Conservation (phyloP, 495 filamentous ascomycete genomes). For the Pseudomonodictys pantanalensis region DNA sequence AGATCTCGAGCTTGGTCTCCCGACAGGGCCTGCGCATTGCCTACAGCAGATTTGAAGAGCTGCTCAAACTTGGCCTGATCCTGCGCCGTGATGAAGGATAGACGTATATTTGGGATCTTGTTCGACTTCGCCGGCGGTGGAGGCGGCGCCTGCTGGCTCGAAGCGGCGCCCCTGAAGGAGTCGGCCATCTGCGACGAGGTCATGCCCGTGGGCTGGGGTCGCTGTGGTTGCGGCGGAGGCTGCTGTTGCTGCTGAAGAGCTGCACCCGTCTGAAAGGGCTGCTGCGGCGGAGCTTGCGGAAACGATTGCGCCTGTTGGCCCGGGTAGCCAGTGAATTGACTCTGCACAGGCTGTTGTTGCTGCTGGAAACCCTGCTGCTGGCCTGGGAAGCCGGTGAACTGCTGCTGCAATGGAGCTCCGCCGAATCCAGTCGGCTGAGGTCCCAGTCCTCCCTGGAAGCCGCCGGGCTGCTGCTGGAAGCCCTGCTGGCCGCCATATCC, state of each 20-base stretch:
- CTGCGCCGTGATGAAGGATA: conserved; percentile 92
- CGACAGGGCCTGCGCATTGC: conserved; percentile 80
- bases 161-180: conserved; percentile 61
- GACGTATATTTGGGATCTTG: conserved; percentile 90
- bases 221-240: conserved; percentile 44
- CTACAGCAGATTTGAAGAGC: conserved; percentile 92
- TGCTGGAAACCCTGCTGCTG: conserved; percentile 47
- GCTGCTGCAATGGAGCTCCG: conserved; percentile 56
- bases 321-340: conserved; percentile 56
- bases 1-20: conserved; percentile 89
- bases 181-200: conserved; percentile 82
- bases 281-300: conserved; percentile 51
- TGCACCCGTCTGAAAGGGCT: conserved; percentile 36
- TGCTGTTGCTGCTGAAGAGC: conserved; percentile 48
- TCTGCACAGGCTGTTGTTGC: conserved; percentile 50
- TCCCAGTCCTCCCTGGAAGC: conserved; percentile 46
- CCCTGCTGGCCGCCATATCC: conserved; percentile 64
- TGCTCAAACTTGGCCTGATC: conserved; percentile 99
- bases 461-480: conserved; percentile 44
- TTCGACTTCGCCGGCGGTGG: conserved; percentile 53
- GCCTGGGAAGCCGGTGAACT: conserved; percentile 56
- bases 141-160: conserved; percentile 44
- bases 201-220: conserved; percentile 48
- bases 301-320: conserved; percentile 44
- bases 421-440: conserved; percentile 52